A percentile compares a stretch with the other conserved stretches of the same genome.
Evolutionary conservation across 1,284 basidiomycete genomes (phyloP).

Genomic region (Meripilus lineatus): DNA sequence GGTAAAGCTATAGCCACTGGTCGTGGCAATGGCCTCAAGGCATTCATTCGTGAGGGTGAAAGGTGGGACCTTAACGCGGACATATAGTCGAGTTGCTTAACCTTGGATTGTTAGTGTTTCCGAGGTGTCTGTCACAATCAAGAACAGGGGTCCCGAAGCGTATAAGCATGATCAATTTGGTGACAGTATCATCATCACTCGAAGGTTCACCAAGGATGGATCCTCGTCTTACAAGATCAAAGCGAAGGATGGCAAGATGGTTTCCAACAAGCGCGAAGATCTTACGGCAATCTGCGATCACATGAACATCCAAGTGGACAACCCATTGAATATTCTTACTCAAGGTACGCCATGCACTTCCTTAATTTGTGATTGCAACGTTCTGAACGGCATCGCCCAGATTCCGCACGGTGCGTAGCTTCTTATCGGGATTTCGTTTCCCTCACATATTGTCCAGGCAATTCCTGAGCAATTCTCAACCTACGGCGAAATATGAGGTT

Average conservation of each 20-base stretch:
- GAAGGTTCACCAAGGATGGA: conserved; percentile 76
- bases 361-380: neutral
- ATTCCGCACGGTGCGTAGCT: conserved; percentile 32
- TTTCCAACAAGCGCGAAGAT: conserved; percentile 84
- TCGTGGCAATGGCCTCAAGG: conserved; percentile 81
- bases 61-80: conserved; percentile 40
- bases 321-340: conserved; percentile 92
- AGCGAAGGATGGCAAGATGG: conserved; percentile 56
- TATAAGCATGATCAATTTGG: conserved; percentile 83
- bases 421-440: too few relatives aligned
- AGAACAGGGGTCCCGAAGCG: conserved; percentile 89
- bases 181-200: conserved; percentile 80
- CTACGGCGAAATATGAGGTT: conserved; percentile 89
- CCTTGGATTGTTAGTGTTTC: conserved; percentile 44
- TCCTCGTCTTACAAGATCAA: conserved; percentile 82
- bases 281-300: conserved; percentile 86
- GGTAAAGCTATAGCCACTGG: conserved; percentile 90
- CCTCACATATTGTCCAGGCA: conserved; percentile 56
- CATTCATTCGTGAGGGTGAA: conserved; percentile 86
- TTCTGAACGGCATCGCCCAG: conserved; percentile 20
- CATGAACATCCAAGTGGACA: conserved; percentile 96
- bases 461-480: conserved; percentile 83
- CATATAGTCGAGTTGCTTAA: neutral
- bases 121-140: conserved; percentile 77
- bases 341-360: conserved; percentile 79